phyloP scores from a whole-genome alignment of 352 stramenopile genomes.

The Phytopythium mirpurense region DNA sequence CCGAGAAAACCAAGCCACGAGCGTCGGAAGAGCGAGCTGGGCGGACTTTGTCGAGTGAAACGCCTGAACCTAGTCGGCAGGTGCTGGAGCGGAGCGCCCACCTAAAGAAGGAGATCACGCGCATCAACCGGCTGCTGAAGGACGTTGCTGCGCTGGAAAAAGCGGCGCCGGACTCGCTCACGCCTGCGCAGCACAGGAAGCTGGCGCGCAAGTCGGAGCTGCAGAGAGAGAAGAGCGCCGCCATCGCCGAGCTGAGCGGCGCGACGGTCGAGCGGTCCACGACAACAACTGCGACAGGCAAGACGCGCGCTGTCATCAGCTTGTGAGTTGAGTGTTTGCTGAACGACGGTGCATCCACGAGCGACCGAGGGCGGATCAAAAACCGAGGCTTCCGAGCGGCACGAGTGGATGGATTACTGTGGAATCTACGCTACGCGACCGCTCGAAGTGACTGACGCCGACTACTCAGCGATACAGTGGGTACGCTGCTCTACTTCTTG shows the following conservation, averaged over 20 bases:
- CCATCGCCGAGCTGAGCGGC: conserved; percentile 43
- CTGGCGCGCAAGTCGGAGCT: conserved; percentile 28
- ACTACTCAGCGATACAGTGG: too few species aligned
- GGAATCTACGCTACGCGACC: too few species aligned
- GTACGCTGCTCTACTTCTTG: conserved; percentile 7
- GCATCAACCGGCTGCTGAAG: conserved; percentile 46
- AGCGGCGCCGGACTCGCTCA: conserved; percentile 11
- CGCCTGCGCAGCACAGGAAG: conserved; percentile 31
- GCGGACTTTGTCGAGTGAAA: neutral
- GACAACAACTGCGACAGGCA: neutral
- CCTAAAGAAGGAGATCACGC: conserved; percentile 27
- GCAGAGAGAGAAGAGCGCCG: conserved; percentile 23
- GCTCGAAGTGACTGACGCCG: too few species aligned
- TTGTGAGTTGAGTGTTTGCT: too few species aligned
- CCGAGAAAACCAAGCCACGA: too few species aligned
- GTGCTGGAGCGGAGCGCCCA: conserved; percentile 5
- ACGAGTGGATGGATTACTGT: neutral
- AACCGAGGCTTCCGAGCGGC: neutral
- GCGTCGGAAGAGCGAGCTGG: neutral
- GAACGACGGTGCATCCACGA: too few species aligned
- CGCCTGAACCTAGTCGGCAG: conserved; percentile 2
- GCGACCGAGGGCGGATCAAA: too few species aligned
- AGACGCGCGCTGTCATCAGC: conserved; percentile 5
- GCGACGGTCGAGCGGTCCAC: conserved; percentile 34
- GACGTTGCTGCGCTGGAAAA: conserved; percentile 20